Conservation (phyloP, 2,329 filamentous ascomycete genomes). For the Beauveria medogensis region DNA sequence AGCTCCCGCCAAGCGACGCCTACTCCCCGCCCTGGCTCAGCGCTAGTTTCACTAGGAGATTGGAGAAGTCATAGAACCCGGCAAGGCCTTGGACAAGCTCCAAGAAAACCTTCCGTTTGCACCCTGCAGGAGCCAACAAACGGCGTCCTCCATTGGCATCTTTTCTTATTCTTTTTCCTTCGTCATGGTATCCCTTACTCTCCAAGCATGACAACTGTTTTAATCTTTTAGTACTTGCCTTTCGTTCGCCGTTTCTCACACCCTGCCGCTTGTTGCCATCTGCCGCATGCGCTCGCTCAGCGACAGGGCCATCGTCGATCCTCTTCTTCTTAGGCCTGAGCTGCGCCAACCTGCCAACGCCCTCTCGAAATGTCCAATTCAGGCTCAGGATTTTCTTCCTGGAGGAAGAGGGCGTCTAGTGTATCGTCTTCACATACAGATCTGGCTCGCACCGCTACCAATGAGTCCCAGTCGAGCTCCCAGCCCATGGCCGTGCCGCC, state of each 20-base stretch:
- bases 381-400: constrained; percentile 38
- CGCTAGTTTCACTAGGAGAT: constrained; percentile 3
- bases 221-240: neutral
- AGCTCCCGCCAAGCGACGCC: neutral
- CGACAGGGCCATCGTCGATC: neutral
- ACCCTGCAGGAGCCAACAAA: neutral
- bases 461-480: constrained; percentile 15
- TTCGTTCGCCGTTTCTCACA: neutral
- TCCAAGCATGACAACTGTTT: neutral
- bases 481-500: constrained; percentile 14
- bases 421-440: constrained; percentile 28
- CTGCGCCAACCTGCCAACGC: neutral
- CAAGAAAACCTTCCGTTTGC: constrained; percentile 6
- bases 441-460: constrained; percentile 17
- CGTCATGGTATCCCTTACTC: neutral
- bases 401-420: constrained; percentile 34
- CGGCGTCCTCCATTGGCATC: neutral
- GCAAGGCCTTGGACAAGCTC: neutral
- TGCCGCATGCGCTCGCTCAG: neutral
- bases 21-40: neutral
- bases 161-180: neutral
- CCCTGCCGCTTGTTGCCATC: neutral
- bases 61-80: neutral
- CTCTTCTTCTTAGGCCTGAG: neutral
- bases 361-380: constrained; percentile 37